Conservation (phyloP, 1,139 yeast genomes). For the Yamadazyma blattariae region DNA sequence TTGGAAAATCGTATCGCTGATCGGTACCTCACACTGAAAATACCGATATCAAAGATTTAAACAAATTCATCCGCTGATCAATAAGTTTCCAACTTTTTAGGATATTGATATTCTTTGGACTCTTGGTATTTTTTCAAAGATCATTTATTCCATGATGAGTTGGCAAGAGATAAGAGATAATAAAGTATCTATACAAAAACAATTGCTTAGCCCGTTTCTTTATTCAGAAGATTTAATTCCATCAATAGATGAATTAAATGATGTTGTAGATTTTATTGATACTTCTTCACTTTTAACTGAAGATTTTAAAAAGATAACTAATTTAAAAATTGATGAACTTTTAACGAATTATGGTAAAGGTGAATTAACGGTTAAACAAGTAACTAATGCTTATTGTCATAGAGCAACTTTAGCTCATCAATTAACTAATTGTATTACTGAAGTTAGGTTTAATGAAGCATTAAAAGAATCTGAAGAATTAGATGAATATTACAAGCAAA, state of each 20-base stretch:
- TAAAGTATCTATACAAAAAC: constrained; percentile 7
- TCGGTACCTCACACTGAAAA: too few species aligned
- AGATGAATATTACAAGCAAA: constrained; percentile 36
- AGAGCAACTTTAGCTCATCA: constrained; percentile 39
- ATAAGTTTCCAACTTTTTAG: too few species aligned
- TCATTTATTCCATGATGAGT: constrained; percentile 1
- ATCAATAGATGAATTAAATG: constrained; percentile 34
- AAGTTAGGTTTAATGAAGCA: constrained; percentile 30
- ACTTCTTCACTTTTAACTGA: constrained; percentile 27
- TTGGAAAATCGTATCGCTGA: too few species aligned
- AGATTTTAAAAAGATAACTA: constrained; percentile 32
- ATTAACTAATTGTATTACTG: constrained; percentile 31
- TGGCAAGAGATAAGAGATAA: constrained; percentile 10
- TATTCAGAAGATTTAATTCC: constrained; percentile 6
- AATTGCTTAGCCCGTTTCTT: constrained; percentile 7
- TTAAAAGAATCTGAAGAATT: constrained; percentile 26
- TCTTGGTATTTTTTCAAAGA: too few species aligned
- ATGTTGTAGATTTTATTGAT: constrained; percentile 37
- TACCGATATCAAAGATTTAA: too few species aligned
- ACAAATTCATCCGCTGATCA: too few species aligned
- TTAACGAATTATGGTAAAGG: constrained; percentile 11
- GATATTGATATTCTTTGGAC: too few species aligned
- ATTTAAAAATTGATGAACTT: constrained; percentile 6
- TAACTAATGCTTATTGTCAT: constrained; percentile 46
- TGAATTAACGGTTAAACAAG: constrained; percentile 36